A percentile compares a stretch with the other conserved stretches of the same genome.
phyloP scores from a whole-genome alignment of 2,329 filamentous ascomycete genomes.

The Didymella exigua region DNA sequence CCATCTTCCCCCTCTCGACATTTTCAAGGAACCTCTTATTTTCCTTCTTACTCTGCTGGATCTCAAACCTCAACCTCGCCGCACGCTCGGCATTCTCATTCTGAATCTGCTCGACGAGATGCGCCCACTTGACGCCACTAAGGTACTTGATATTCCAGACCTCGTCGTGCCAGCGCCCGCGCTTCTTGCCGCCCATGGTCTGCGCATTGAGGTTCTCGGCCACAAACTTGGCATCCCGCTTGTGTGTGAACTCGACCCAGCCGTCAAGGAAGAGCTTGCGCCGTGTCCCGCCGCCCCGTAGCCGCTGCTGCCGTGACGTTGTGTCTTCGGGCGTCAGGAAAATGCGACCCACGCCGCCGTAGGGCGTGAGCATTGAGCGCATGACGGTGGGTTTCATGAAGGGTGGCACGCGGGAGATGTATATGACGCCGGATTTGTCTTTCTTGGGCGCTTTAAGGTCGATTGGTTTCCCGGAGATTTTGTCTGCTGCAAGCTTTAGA shows the following conservation, averaged over 20 bases:
- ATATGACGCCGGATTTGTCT: slow-evolving; percentile 80
- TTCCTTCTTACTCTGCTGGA: slow-evolving; percentile 75
- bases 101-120: slow-evolving; percentile 75
- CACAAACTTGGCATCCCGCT: slow-evolving; percentile 76
- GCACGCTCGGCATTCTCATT: slow-evolving; percentile 80
- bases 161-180: slow-evolving; percentile 82
- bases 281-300: slow-evolving; percentile 79
- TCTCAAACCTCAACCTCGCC: slow-evolving; percentile 77
- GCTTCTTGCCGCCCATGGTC: slow-evolving; percentile 83
- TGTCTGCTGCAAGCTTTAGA: slow-evolving; percentile 45
- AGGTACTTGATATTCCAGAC: slow-evolving; percentile 85
- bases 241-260: slow-evolving; percentile 82
- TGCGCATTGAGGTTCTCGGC: slow-evolving; percentile 77
- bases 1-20: slow-evolving; percentile 78
- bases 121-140: slow-evolving; percentile 80
- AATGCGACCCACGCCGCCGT: slow-evolving; percentile 76
- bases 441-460: slow-evolving; percentile 59
- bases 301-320: slow-evolving; percentile 66
- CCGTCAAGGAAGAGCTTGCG: slow-evolving; percentile 82
- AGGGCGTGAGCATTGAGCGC: slow-evolving; percentile 73
- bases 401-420: slow-evolving; percentile 81
- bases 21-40: slow-evolving; percentile 82
- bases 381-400: slow-evolving; percentile 87
- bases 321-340: slow-evolving; percentile 81
- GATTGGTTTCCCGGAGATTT: slow-evolving; percentile 26